A percentile compares a stretch with the other conserved stretches of the same genome.
phyloP scores from a whole-genome alignment of 2,329 filamentous ascomycete species.

The Emmonsia crescens region DNA sequence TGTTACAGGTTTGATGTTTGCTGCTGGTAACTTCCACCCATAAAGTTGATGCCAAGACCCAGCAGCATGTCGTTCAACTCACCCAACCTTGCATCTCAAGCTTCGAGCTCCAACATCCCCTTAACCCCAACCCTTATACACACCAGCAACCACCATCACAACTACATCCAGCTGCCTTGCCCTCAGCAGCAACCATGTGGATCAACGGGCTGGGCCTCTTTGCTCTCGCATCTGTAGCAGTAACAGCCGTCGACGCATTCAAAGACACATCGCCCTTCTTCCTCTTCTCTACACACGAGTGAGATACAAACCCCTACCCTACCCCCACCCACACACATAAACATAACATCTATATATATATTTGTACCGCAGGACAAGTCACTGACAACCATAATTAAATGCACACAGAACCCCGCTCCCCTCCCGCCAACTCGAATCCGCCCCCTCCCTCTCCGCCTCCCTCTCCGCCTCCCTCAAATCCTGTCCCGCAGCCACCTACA shows the following conservation, averaged over 20 bases:
- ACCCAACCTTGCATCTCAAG: neutral
- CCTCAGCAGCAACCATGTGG: conserved; percentile 29
- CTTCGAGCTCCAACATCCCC: neutral
- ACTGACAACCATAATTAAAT: neutral
- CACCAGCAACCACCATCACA: neutral
- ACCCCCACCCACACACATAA: neutral
- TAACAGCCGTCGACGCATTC: conserved; percentile 56
- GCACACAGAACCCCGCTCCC: conserved; percentile 7
- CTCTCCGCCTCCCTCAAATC: conserved; percentile 42
- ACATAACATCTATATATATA: neutral
- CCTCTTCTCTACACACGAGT: conserved; percentile 76
- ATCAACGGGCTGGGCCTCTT: conserved; percentile 34
- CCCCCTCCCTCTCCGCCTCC: conserved; percentile 32
- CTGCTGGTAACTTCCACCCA: too few species aligned
- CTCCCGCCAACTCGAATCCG: conserved; percentile 34
- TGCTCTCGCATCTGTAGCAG: conserved; percentile 37
- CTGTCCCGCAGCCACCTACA: conserved; percentile 66
- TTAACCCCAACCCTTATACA: neutral
- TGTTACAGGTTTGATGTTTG: too few species aligned
- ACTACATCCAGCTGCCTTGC: neutral
- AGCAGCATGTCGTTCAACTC: neutral
- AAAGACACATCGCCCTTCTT: conserved; percentile 82
- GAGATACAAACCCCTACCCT: conserved; percentile 30
- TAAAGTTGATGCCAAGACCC: neutral
- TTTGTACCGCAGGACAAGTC: too few species aligned